These are phyloP conservation scores for Cytospora leucostoma DNA, from an alignment of 2,329 filamentous ascomycete species.

Conservation along the genomic window DNA sequence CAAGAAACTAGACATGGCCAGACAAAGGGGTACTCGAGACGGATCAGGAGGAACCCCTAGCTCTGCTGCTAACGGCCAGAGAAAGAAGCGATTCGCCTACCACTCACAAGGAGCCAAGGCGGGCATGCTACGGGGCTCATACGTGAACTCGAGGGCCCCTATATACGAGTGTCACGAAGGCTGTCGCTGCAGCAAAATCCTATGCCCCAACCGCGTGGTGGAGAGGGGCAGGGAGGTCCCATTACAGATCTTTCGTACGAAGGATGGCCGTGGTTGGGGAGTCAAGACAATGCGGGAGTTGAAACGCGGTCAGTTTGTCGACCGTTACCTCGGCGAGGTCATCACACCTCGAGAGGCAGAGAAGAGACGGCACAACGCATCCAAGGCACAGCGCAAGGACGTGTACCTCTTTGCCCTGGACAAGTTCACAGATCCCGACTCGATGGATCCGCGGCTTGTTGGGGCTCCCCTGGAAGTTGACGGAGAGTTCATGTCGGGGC, in stretches of 20 bases:
- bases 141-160: constrained; percentile 57
- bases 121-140: constrained; percentile 53
- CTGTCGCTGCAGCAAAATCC: constrained; percentile 61
- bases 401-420: constrained; percentile 81
- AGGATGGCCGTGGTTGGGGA: constrained; percentile 71
- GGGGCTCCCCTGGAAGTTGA: constrained; percentile 62
- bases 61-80: constrained; percentile 16
- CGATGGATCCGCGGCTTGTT: constrained; percentile 57
- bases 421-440: constrained; percentile 68
- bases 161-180: constrained; percentile 80
- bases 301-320: constrained; percentile 74
- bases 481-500: constrained; percentile 76
- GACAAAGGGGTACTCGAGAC: constrained; percentile 12
- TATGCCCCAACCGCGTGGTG: constrained; percentile 75
- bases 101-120: constrained; percentile 54
- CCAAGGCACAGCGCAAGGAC: constrained; percentile 64
- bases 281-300: constrained; percentile 67
- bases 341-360: constrained; percentile 67
- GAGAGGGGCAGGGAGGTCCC: constrained; percentile 71
- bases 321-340: constrained; percentile 74
- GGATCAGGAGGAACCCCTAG: constrained; percentile 10
- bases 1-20: constrained; percentile 22
- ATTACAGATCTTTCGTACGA: constrained; percentile 76
- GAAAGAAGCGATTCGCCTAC: constrained; percentile 61
- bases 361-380: constrained; percentile 58